Evolutionary conservation across 495 filamentous ascomycete genomes (phyloP).

Genomic region (Penicillium antarcticum): DNA sequence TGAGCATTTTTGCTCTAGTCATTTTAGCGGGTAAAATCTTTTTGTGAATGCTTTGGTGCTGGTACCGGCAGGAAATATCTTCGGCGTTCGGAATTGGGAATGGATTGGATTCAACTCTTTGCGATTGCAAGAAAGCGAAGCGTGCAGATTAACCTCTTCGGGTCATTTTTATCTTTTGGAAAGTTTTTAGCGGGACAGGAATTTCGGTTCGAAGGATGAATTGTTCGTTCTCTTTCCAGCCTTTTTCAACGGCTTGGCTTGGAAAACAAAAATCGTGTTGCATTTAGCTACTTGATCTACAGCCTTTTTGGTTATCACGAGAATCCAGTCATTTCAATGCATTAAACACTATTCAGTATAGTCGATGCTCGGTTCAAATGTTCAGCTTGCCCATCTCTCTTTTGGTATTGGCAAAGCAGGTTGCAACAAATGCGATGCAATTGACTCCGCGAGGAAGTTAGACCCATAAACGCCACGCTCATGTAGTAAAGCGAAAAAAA

Average conservation of each 20-base stretch:
- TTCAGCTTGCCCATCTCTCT: background rate
- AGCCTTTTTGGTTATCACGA: too few species aligned
- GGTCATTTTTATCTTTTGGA: too few species aligned
- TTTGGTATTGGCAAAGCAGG: background rate
- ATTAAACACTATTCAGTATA: background rate
- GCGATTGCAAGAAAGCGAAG: background rate
- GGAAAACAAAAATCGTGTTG: too few species aligned
- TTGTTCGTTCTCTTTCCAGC: too few species aligned
- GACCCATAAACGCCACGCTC: constrained; percentile 22
- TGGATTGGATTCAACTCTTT: constrained; percentile 16
- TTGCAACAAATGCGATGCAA: background rate
- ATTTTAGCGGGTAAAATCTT: constrained; percentile 10
- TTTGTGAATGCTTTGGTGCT: background rate
- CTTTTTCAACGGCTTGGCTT: too few species aligned
- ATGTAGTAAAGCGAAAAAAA: constrained; percentile 5
- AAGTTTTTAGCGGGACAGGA: background rate
- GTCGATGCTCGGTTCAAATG: background rate
- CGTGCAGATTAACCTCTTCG: too few species aligned
- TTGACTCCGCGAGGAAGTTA: background rate
- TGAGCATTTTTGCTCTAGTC: constrained; percentile 12
- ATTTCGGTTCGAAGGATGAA: too few species aligned
- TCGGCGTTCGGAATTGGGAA: constrained; percentile 3
- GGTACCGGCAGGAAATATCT: constrained; percentile 5
- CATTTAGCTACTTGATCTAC: too few species aligned
- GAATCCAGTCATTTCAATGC: background rate